Base-by-base conservation (phyloP, 768 basidiomycete genomes). In the Collybia sordida region DNA sequence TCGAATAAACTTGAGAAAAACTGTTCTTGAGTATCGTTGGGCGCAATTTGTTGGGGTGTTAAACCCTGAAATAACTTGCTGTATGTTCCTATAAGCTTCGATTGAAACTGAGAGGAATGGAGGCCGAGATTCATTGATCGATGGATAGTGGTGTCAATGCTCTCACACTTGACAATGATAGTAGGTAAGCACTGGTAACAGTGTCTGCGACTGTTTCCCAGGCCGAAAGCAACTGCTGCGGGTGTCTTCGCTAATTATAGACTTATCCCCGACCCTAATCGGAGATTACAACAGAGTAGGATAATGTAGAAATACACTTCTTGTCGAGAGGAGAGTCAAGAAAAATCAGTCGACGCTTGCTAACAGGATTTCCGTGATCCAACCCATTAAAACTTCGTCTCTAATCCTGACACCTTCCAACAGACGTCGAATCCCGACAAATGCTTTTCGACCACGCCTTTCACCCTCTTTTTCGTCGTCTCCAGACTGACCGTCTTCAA, bases 391-490 rank as follows among this genome's bases (percentile, higher is more conserved):
- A 4, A 67, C 68, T 39, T 88, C 83, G 58, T 90, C 86, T 42
- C 75, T 75, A 49, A 91, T 78, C 58, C 78, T 73, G 12, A 93
- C 81, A 25, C 73, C 77, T 54, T 86, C 81, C 69, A 93, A 57
- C 57, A 85, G 70, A 50, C 71, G 74, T 54, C 85, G 67, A 22
- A 81, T 73, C 9, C 79, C 75, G 22, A 78, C 68, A 58, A 93
- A 95, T 9, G 88, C 90, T 58, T 76, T 82, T 55, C 84, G 73
- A 12, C 91, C 92, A 42, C 77, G 78, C 51, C 80, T 70, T 60
- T 88, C 85, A 7, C 88, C 88, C 62, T 92, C 88, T 45, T 64
- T 70, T 52, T 86, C 87, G 27, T 68, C 72, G 64, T 76, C 58
- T 74, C 80, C 54, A 56, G 72, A 53, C 72, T 67, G 60, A 75